phyloP scores from a whole-genome alignment of 352 stramenopile species.

The Pythium chondricola region DNA sequence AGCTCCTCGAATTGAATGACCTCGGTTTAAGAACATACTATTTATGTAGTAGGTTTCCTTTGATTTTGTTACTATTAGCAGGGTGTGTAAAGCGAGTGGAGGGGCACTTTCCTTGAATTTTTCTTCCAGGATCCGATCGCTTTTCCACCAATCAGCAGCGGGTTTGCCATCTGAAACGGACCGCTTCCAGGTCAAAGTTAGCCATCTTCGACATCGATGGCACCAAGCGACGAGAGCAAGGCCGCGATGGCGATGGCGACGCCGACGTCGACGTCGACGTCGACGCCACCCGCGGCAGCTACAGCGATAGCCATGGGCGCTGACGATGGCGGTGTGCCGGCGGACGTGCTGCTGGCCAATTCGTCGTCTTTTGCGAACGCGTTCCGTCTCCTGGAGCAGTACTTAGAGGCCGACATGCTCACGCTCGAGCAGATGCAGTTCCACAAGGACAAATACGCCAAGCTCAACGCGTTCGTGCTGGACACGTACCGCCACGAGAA shows the following conservation, averaged over 20 bases:
- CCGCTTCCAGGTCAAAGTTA: neutral
- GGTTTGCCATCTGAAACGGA: too few species aligned
- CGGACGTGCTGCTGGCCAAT: constrained; percentile 26
- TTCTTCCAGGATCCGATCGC: too few species aligned
- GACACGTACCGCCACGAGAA: constrained; percentile 83
- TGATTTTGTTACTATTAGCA: neutral
- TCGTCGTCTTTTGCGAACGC: constrained; percentile 58
- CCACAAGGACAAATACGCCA: constrained; percentile 76
- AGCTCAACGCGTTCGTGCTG: constrained; percentile 62
- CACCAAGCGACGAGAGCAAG: neutral
- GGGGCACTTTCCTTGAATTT: constrained; percentile 4
- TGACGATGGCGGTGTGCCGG: constrained; percentile 16
- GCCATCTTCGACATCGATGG: neutral
- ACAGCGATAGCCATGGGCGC: neutral
- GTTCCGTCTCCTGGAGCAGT: constrained; percentile 76
- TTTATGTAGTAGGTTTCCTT: too few species aligned
- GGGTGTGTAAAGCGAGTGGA: neutral
- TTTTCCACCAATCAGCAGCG: too few species aligned
- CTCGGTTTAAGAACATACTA: too few species aligned
- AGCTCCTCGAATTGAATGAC: too few species aligned
- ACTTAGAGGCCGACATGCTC: constrained; percentile 80
- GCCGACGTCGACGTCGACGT: neutral
- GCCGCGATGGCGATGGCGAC: too few species aligned
- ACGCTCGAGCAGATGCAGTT: constrained; percentile 72
- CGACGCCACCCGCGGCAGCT: neutral